Percentiles rank a stretch among this genome's conserved stretches.
Conservation (phyloP, 257 asterid species). For the Avicennia marina region DNA sequence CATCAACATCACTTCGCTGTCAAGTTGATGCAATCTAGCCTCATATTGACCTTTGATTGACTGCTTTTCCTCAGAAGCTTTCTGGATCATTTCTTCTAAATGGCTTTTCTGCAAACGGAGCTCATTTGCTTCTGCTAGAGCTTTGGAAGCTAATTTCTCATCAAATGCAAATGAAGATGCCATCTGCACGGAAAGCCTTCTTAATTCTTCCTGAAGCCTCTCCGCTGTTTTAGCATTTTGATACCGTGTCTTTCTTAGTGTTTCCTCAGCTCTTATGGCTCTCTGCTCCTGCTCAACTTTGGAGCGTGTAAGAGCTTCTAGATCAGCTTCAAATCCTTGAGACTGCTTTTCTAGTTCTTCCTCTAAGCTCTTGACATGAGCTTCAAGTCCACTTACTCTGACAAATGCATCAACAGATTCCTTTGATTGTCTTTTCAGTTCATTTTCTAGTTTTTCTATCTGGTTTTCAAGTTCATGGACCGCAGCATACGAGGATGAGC, state of each 20-base stretch:
- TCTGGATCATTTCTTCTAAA: conserved; percentile 54
- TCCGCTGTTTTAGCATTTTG: conserved; percentile 80
- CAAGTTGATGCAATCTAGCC: conserved; percentile 45
- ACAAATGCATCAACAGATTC: conserved; percentile 41
- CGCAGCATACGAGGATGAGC: conserved; percentile 49
- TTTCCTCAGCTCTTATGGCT: conserved; percentile 88
- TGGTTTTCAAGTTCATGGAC: conserved; percentile 39
- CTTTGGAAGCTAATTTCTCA: conserved; percentile 75
- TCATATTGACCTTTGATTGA: conserved; percentile 36
- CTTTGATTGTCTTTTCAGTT: conserved; percentile 35
- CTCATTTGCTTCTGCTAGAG: conserved; percentile 72
- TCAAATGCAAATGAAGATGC: conserved; percentile 74
- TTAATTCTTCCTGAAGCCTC: conserved; percentile 78
- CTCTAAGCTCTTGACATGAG: conserved; percentile 61
- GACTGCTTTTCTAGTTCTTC: conserved; percentile 81
- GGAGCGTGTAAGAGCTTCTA: conserved; percentile 47
- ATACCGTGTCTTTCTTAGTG: conserved; percentile 65
- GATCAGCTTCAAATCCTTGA: conserved; percentile 72
- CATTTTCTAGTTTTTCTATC: conserved; percentile 36
- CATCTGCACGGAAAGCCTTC: conserved; percentile 75
- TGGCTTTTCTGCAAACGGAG: conserved; percentile 52
- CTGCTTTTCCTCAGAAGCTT: conserved; percentile 52
- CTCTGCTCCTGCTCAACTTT: conserved; percentile 90
- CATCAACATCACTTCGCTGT: conserved; percentile 37
- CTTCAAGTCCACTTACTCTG: conserved; percentile 52